Evolutionary conservation across 768 basidiomycete species (phyloP).

Genomic region (Cystobasidium onofrii): DNA sequence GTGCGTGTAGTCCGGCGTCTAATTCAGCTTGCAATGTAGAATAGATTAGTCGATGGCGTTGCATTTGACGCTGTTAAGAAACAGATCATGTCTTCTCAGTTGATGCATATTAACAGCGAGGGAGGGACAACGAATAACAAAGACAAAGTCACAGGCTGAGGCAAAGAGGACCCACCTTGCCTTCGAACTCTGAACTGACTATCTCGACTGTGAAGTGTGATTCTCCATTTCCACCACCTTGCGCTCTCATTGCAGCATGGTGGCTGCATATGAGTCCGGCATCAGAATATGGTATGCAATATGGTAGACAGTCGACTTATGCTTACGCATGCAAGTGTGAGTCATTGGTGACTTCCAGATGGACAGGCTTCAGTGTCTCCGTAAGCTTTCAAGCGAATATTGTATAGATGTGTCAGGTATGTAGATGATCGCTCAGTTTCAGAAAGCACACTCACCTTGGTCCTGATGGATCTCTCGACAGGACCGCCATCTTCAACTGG

Average conservation of each 20-base stretch:
- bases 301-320: neutral
- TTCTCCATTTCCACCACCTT: conserved; percentile 48
- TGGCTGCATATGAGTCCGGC: conserved; percentile 32
- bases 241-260: conserved; percentile 48
- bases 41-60: conserved; percentile 49
- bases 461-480: conserved; percentile 44
- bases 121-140: too few relatives aligned
- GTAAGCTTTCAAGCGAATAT: too few relatives aligned
- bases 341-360: conserved; percentile 47
- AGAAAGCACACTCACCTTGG: conserved; percentile 40
- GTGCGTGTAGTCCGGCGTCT: conserved; percentile 48
- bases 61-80: conserved; percentile 43
- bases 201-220: conserved; percentile 45
- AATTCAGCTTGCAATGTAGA: conserved; percentile 48
- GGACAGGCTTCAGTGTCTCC: conserved; percentile 44
- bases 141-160: too few relatives aligned
- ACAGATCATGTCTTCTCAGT: too few relatives aligned
- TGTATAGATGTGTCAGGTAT: neutral
- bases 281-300: neutral
- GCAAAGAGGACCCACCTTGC: conserved; percentile 33
- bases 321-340: conserved; percentile 33
- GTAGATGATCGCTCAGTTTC: neutral
- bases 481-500: conserved; percentile 43
- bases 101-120: neutral
- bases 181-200: conserved; percentile 41